These are phyloP conservation scores for Suillus subluteus DNA, from an alignment of 768 basidiomycete species.

Conservation along the genomic window DNA sequence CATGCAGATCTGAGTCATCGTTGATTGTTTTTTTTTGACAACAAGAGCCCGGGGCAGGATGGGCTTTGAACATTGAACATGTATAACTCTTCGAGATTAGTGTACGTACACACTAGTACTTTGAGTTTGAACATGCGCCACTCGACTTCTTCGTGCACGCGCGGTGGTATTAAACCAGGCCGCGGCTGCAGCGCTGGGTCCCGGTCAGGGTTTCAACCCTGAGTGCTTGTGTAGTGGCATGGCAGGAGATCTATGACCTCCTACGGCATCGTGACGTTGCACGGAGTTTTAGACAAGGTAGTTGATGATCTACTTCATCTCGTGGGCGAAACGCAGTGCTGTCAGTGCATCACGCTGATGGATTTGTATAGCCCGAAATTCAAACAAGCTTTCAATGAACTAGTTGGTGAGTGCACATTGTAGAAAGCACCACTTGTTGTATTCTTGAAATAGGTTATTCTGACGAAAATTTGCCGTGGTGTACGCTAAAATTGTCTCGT, in stretches of 20 bases:
- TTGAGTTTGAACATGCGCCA: not conserved
- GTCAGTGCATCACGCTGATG: not conserved
- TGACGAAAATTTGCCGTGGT: conserved; percentile 1
- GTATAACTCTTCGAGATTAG: not conserved
- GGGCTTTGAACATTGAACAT: no score
- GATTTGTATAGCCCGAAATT: not conserved
- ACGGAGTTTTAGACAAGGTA: not conserved
- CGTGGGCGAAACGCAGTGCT: not conserved
- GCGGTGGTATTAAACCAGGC: not conserved
- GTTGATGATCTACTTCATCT: not conserved
- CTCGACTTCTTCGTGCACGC: not conserved
- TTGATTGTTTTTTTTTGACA: not conserved
- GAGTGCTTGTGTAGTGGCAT: not conserved
- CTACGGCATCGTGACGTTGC: not conserved
- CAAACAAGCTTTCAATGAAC: not conserved
- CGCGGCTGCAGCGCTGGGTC: no score
- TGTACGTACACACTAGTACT: not conserved
- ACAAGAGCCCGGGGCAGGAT: not conserved
- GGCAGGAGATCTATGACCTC: not conserved
- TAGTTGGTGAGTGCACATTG: not conserved
- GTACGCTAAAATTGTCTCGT: not conserved
- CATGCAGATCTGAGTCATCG: not conserved
- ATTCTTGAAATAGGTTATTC: not conserved
- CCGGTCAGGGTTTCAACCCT: not conserved
- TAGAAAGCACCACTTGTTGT: not conserved